A percentile compares a stretch with the other conserved stretches of the same genome.
Conservation (phyloP, 1,284 basidiomycete genomes). For the Lentinula novae-zelandiae region DNA sequence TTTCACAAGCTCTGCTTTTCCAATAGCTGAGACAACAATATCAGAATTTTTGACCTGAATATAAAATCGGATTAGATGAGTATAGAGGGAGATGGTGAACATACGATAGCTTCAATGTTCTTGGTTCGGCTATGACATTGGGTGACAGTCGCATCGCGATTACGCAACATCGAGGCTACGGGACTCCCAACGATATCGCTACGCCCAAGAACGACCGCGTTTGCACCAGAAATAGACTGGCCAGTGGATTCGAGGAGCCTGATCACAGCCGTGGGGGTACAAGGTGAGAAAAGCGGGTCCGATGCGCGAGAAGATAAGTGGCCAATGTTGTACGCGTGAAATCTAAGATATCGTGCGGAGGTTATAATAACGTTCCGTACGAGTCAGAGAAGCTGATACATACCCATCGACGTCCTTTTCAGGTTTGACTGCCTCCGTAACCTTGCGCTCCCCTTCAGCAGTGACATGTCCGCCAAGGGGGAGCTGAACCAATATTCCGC, state of each 20-base stretch:
- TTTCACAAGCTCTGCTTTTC: conserved; percentile 86
- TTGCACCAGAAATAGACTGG: conserved; percentile 70
- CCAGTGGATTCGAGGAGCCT: conserved; percentile 86
- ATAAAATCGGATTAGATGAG: neutral
- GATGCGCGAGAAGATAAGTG: conserved; percentile 90
- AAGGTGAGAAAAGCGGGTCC: conserved; percentile 89
- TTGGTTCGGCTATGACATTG: conserved; percentile 94
- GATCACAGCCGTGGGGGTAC: conserved; percentile 94
- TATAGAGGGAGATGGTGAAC: conserved; percentile 22
- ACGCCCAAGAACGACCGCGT: conserved; percentile 92
- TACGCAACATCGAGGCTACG: conserved; percentile 87
- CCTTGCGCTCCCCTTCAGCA: conserved; percentile 81
- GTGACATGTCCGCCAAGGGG: conserved; percentile 87
- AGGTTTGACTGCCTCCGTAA: conserved; percentile 93
- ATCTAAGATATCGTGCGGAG: conserved; percentile 43
- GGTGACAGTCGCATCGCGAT: conserved; percentile 93
- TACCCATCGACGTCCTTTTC: conserved; percentile 97
- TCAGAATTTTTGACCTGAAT: conserved; percentile 80
- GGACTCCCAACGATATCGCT: conserved; percentile 99
- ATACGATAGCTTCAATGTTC: conserved; percentile 75
- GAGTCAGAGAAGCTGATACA: conserved; percentile 17
- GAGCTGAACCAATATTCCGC: conserved; percentile 96
- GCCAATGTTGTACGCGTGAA: conserved; percentile 99
- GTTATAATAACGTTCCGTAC: conserved; percentile 6
- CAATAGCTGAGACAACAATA: conserved; percentile 92